A percentile compares a stretch with the other conserved stretches of the same genome.
These are phyloP conservation scores for Calonectria hawksworthii DNA, from an alignment of 2,329 filamentous ascomycete species.

Conservation along the genomic window DNA sequence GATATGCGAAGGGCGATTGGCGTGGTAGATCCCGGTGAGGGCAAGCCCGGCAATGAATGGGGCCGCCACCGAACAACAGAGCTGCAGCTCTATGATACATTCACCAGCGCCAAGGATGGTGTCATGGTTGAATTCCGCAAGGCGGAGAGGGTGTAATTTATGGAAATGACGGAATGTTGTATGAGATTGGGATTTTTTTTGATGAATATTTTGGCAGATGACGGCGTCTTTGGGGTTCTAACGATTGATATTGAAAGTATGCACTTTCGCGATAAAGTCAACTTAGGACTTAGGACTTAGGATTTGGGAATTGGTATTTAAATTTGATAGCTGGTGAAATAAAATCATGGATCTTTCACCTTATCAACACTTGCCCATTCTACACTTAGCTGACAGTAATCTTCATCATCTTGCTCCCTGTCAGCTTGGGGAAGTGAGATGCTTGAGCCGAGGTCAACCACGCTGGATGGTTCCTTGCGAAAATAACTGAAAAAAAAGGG, in stretches of 20 bases:
- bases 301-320: background rate
- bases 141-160: constrained; percentile 36
- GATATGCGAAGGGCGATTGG: constrained; percentile 68
- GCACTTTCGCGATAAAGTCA: background rate
- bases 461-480: background rate
- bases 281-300: background rate
- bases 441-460: background rate
- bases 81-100: constrained; percentile 80
- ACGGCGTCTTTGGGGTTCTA: background rate
- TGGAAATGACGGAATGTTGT: background rate
- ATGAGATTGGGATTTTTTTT: background rate
- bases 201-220: background rate
- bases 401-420: background rate
- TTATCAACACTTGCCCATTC: background rate
- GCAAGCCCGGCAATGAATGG: constrained; percentile 61
- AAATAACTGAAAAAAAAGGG: background rate
- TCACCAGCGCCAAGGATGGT: constrained; percentile 81
- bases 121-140: constrained; percentile 74
- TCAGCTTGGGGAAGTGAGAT: background rate
- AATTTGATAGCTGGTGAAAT: background rate
- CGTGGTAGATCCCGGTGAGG: constrained; percentile 67
- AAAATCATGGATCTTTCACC: background rate
- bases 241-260: background rate
- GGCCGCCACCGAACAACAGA: constrained; percentile 70
- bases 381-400: background rate